Evolutionary conservation across 2,329 filamentous ascomycete species (phyloP).

Genomic region (Proliferodiscus dingleyae): DNA sequence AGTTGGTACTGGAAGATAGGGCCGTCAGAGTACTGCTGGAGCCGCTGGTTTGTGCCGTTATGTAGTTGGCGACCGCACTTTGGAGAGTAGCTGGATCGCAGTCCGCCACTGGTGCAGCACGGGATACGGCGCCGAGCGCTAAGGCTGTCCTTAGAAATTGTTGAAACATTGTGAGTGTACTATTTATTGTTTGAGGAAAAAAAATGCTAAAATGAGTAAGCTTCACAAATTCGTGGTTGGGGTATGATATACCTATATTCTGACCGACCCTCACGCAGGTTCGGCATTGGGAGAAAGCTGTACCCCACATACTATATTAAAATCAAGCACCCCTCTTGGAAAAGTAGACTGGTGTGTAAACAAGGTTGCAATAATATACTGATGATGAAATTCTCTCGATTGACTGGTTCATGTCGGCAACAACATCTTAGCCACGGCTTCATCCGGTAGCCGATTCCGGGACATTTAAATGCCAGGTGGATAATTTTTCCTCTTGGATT

Average conservation of each 20-base stretch:
- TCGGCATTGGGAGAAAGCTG: not conserved
- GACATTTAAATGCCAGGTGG: slow-evolving; percentile 18
- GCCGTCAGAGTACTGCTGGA: not conserved
- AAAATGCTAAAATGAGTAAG: not conserved
- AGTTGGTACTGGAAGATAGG: not conserved
- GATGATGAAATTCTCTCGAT: not conserved
- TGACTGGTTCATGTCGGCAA: not conserved
- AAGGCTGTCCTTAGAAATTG: not conserved
- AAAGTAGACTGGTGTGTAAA: not conserved
- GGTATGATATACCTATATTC: not conserved
- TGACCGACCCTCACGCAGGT: not conserved
- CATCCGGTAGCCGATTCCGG: not conserved
- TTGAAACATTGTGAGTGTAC: not conserved
- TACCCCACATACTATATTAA: not conserved
- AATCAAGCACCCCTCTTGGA: not conserved
- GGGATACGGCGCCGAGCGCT: not conserved
- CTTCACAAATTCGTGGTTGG: not conserved
- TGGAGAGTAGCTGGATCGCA: slow-evolving; percentile 5
- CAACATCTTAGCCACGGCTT: not conserved
- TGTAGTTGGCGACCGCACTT: slow-evolving; percentile 4
- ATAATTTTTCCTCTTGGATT: slow-evolving; percentile 28
- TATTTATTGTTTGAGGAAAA: not conserved
- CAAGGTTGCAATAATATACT: not conserved
- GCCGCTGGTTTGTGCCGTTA: slow-evolving; percentile 2
- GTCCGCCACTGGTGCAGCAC: not conserved